A percentile compares a stretch with the other conserved stretches of the same genome.
These are phyloP conservation scores for Erythrophleum fordii DNA, from an alignment of 306 rosid genomes.

Conservation along the genomic window DNA sequence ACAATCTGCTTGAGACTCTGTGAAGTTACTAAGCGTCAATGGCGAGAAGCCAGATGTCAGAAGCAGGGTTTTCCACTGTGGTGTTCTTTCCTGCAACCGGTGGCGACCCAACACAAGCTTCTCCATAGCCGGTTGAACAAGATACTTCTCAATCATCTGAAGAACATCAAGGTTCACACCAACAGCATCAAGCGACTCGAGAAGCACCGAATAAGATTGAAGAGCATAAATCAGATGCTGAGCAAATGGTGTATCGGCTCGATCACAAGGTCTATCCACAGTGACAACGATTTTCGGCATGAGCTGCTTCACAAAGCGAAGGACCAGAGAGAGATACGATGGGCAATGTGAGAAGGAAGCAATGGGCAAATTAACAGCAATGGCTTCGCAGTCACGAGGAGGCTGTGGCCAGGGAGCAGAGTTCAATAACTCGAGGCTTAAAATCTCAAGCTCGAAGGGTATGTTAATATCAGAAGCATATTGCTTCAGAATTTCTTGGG, in stretches of 20 bases:
- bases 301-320: conserved; percentile 77
- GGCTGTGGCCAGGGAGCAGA: conserved; percentile 72
- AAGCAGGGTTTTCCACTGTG: conserved; percentile 60
- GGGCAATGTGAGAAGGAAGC: conserved; percentile 55
- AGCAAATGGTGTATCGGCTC: conserved; percentile 64
- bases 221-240: conserved; percentile 61
- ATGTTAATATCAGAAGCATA: conserved; percentile 76
- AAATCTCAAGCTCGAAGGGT: conserved; percentile 69
- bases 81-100: conserved; percentile 47
- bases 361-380: conserved; percentile 77
- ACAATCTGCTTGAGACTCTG: conserved; percentile 73
- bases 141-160: conserved; percentile 75
- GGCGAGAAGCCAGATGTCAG: conserved; percentile 62
- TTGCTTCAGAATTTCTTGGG: conserved; percentile 69
- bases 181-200: conserved; percentile 82
- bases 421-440: conserved; percentile 60
- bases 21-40: conserved; percentile 60
- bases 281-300: conserved; percentile 78
- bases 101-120: conserved; percentile 60
- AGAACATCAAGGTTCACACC: conserved; percentile 64
- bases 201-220: conserved; percentile 58
- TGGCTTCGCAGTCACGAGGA: conserved; percentile 62
- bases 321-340: conserved; percentile 55
- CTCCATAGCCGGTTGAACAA: conserved; percentile 80
- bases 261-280: conserved; percentile 66